Evolutionary conservation across 768 basidiomycete species (phyloP).

Genomic region (Pseudohyphozyma bogoriensis): DNA sequence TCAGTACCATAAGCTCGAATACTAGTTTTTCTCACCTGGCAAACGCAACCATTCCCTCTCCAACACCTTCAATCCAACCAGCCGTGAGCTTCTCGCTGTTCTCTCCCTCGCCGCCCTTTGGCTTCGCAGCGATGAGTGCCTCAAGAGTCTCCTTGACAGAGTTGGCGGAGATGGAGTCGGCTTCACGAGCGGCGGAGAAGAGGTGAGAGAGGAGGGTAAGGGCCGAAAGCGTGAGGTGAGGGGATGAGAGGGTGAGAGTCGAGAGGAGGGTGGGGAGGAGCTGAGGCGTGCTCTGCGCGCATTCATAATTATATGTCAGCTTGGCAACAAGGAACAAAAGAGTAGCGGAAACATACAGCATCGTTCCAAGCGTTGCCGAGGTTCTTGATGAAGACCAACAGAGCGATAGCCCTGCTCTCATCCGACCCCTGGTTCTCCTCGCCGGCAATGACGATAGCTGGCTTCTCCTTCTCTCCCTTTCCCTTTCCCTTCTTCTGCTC

Average conservation of each 20-base stretch:
- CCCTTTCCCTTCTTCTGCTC: constrained; percentile 27
- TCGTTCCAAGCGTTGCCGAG: constrained; percentile 45
- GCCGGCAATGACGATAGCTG: constrained; percentile 24
- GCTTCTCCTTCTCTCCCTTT: neutral
- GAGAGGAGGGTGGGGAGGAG: constrained; percentile 63
- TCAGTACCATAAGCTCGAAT: neutral
- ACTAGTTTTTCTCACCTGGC: constrained; percentile 37
- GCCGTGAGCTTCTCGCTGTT: constrained; percentile 58
- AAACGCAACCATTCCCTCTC: constrained; percentile 60
- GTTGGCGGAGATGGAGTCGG: constrained; percentile 31
- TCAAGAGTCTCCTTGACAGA: constrained; percentile 50
- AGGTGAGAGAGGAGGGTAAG: constrained; percentile 79
- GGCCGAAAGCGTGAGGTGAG: constrained; percentile 76
- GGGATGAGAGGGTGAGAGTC: constrained; percentile 75
- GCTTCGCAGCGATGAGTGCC: constrained; percentile 51
- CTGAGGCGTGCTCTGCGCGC: constrained; percentile 55
- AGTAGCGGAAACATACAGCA: constrained; percentile 47
- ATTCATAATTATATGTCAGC: neutral
- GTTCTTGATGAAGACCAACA: constrained; percentile 48
- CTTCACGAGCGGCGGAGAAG: constrained; percentile 43
- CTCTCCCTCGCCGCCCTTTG: constrained; percentile 35
- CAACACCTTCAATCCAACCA: constrained; percentile 69
- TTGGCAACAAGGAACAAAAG: neutral
- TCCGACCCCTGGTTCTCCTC: constrained; percentile 53
- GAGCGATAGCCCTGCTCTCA: constrained; percentile 57